These are phyloP conservation scores for Phyllosticta paracitricarpa DNA, from an alignment of 2,329 filamentous ascomycete species.

Conservation along the genomic window DNA sequence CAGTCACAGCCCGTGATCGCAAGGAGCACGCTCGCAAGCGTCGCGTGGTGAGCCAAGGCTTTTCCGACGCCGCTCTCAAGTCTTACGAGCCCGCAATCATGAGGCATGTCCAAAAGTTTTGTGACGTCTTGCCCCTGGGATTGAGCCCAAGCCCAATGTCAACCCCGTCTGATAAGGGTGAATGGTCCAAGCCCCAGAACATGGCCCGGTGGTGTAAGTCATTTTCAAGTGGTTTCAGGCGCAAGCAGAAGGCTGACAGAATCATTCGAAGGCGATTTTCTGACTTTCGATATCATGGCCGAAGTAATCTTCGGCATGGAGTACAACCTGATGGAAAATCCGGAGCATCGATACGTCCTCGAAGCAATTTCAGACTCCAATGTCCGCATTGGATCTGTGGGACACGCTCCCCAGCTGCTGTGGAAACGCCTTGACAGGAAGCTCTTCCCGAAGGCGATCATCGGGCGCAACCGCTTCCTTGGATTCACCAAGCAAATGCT, in stretches of 20 bases:
- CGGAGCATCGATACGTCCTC: slow-evolving; percentile 32
- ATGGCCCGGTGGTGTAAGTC: slow-evolving; percentile 32
- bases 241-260: neutral
- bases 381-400: slow-evolving; percentile 3
- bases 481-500: slow-evolving; percentile 2
- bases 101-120: slow-evolving; percentile 1
- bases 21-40: slow-evolving; percentile 37
- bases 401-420: neutral
- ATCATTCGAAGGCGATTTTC: slow-evolving; percentile 23
- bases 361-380: slow-evolving; percentile 28
- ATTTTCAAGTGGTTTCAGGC: neutral
- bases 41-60: slow-evolving; percentile 37
- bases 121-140: neutral
- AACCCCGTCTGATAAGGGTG: slow-evolving; percentile 13
- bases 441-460: slow-evolving; percentile 3
- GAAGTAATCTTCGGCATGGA: slow-evolving; percentile 37
- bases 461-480: slow-evolving; percentile 3
- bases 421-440: slow-evolving; percentile 1
- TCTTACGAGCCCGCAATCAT: slow-evolving; percentile 2
- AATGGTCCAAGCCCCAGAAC: slow-evolving; percentile 35
- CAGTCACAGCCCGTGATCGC: slow-evolving; percentile 37
- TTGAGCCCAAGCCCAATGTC: neutral
- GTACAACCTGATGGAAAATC: slow-evolving; percentile 34
- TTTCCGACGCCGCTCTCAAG: slow-evolving; percentile 36
- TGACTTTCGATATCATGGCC: slow-evolving; percentile 44